These are phyloP conservation scores for Emmonsiellopsis sp. DNA, from an alignment of 2,329 filamentous ascomycete species.

Conservation along the genomic window DNA sequence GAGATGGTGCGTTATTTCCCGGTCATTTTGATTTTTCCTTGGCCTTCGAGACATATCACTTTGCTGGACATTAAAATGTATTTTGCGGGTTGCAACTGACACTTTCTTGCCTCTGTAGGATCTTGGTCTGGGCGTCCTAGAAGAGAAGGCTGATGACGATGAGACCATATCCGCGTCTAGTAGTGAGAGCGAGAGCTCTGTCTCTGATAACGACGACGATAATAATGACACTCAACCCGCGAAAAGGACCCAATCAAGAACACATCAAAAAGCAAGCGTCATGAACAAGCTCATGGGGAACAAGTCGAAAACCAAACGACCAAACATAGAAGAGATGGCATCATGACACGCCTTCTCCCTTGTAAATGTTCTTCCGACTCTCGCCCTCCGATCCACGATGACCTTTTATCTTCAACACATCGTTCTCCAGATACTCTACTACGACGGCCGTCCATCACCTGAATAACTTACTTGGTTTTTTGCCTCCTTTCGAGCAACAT, in stretches of 20 bases:
- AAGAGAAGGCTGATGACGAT: constrained; percentile 26
- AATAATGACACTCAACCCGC: neutral
- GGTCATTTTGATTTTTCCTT: neutral
- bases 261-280: constrained; percentile 20
- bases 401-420: too few relatives aligned
- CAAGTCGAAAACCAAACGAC: constrained; percentile 22
- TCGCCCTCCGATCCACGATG: too few relatives aligned
- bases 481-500: too few relatives aligned
- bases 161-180: constrained; percentile 8
- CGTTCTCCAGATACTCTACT: too few relatives aligned
- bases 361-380: too few relatives aligned
- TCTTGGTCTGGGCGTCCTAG: constrained; percentile 36
- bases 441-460: too few relatives aligned
- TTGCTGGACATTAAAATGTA: neutral
- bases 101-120: constrained; percentile 21
- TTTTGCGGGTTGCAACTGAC: constrained; percentile 1
- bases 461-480: too few relatives aligned
- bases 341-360: neutral
- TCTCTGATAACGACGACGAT: constrained; percentile 8
- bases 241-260: neutral
- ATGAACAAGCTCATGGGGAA: constrained; percentile 31
- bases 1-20: constrained; percentile 11
- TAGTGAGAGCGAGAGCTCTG: constrained; percentile 5
- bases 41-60: neutral
- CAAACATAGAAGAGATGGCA: constrained; percentile 29